phyloP scores from a whole-genome alignment of 495 filamentous ascomycete species.

The Amorphotheca resinae region DNA sequence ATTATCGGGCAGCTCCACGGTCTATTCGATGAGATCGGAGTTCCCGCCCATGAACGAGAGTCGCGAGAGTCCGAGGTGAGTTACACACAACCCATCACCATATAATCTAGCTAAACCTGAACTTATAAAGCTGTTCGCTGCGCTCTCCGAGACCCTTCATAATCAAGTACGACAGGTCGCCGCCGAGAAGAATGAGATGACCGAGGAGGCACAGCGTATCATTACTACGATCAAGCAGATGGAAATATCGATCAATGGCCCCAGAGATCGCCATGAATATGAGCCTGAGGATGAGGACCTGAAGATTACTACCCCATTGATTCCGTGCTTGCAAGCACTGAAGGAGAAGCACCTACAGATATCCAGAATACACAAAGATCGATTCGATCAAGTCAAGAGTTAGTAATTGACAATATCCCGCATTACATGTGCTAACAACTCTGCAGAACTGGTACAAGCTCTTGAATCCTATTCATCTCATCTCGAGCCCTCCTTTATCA shows the following conservation, averaged over 20 bases:
- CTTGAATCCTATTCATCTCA: conserved; percentile 92
- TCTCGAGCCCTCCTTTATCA: conserved; percentile 75
- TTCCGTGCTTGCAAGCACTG: conserved; percentile 58
- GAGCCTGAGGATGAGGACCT: conserved; percentile 51
- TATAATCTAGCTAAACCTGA: conserved; percentile 20
- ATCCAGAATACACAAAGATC: conserved; percentile 69
- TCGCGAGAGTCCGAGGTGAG: conserved; percentile 72
- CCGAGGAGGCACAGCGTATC: conserved; percentile 74
- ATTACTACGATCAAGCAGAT: conserved; percentile 82
- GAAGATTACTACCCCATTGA: conserved; percentile 67
- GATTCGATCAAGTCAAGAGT: conserved; percentile 93
- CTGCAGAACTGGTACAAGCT: conserved; percentile 74
- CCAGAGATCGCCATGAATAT: conserved; percentile 48
- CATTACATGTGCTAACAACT: conserved; percentile 5
- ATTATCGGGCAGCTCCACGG: conserved; percentile 85
- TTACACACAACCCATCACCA: conserved; percentile 8
- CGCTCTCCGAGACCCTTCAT: conserved; percentile 75
- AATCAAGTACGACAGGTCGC: conserved; percentile 71
- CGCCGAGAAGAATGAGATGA: conserved; percentile 74
- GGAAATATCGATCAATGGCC: conserved; percentile 77
- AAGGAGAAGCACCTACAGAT: conserved; percentile 77
- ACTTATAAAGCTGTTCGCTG: conserved; percentile 59
- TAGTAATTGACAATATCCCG: conserved; percentile 22
- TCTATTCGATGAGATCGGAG: conserved; percentile 92
- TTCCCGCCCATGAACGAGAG: conserved; percentile 81